Evolutionary conservation across 192 early-diverging fungal genomes (phyloP).

Genomic region (Podila epigama): DNA sequence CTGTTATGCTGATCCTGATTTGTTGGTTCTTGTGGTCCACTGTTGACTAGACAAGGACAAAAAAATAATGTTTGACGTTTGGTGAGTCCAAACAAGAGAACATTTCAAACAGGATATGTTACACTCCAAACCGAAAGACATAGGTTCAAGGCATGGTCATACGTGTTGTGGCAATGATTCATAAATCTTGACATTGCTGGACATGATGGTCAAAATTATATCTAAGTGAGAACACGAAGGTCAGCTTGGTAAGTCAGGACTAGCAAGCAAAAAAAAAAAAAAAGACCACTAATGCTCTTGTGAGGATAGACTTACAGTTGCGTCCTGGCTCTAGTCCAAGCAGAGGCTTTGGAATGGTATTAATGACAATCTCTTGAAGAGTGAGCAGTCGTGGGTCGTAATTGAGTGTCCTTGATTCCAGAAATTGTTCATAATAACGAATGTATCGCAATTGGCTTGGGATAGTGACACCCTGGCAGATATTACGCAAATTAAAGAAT

Average conservation of each 20-base stretch:
- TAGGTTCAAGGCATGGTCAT: neutral
- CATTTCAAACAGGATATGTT: neutral
- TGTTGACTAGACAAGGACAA: conserved; percentile 5
- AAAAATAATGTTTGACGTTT: neutral
- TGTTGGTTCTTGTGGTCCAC: conserved; percentile 24
- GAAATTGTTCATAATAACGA: conserved; percentile 53
- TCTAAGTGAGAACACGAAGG: conserved; percentile 1
- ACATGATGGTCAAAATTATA: conserved; percentile 40
- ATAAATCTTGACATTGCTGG: conserved; percentile 29
- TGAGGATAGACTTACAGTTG: conserved; percentile 16
- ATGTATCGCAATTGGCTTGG: conserved; percentile 66
- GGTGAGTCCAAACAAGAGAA: neutral
- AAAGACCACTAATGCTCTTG: too few species aligned
- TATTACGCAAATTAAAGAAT: neutral
- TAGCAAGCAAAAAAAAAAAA: neutral
- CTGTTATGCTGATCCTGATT: conserved; percentile 29
- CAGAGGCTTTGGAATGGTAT: conserved; percentile 35
- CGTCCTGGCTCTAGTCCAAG: conserved; percentile 16
- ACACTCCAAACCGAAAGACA: neutral
- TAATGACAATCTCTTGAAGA: conserved; percentile 34
- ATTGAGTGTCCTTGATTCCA: conserved; percentile 29
- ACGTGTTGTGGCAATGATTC: conserved; percentile 33
- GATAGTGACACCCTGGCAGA: conserved; percentile 59
- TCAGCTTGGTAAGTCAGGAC: neutral
- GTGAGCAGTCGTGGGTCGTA: conserved; percentile 20